Evolutionary conservation across 306 rosid genomes (phyloP).

Genomic region (Vigna mungo): DNA sequence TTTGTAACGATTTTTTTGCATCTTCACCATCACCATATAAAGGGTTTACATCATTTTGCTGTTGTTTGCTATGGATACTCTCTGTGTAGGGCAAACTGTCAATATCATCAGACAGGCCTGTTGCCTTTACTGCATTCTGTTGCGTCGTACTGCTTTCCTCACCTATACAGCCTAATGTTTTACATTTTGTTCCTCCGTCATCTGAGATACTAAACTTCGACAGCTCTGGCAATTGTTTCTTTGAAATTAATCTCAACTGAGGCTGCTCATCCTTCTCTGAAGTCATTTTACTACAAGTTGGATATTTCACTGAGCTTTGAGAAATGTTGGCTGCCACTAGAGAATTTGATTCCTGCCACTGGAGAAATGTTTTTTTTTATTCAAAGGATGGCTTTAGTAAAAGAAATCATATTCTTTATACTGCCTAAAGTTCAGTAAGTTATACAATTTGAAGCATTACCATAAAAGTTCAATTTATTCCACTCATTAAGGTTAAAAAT

Average conservation of each 20-base stretch:
- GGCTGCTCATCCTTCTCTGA: constrained; percentile 36
- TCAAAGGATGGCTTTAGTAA: constrained; percentile 24
- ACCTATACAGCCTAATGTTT: not conserved
- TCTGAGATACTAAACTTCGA: constrained; percentile 40
- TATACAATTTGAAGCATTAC: constrained; percentile 26
- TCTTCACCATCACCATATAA: constrained; percentile 23
- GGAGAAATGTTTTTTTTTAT: constrained; percentile 31
- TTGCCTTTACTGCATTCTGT: constrained; percentile 30
- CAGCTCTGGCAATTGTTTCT: constrained; percentile 25
- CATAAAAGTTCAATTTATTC: not conserved
- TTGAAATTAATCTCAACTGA: constrained; percentile 22
- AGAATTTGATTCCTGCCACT: constrained; percentile 29
- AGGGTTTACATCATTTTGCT: constrained; percentile 24
- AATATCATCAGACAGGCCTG: not conserved
- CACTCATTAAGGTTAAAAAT: constrained; percentile 8
- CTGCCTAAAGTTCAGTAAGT: not conserved
- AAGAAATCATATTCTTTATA: constrained; percentile 16
- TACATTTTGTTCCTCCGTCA: constrained; percentile 30
- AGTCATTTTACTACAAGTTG: constrained; percentile 18
- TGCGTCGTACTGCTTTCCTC: constrained; percentile 45
- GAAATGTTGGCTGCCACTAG: constrained; percentile 17
- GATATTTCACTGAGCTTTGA: constrained; percentile 21
- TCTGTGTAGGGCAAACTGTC: constrained; percentile 22
- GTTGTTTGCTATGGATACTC: constrained; percentile 33
- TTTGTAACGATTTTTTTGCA: constrained; percentile 36